phyloP scores from a whole-genome alignment of 805 yeast species.

The Yamadazyma tumulicola region DNA sequence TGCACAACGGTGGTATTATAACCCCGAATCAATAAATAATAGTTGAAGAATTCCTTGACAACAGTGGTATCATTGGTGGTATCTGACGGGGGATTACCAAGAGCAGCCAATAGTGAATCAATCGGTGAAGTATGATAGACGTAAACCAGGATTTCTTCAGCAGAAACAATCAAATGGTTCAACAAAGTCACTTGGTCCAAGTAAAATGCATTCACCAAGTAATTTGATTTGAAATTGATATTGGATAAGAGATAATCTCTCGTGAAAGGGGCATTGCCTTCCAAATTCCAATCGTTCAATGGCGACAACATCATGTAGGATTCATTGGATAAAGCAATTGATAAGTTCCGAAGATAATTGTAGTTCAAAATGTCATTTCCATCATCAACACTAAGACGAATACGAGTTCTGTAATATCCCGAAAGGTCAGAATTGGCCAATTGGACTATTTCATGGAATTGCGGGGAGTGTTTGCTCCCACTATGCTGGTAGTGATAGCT shows the following conservation, averaged over 20 bases:
- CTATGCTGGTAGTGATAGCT: conserved; percentile 3
- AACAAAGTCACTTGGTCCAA: conserved; percentile 20
- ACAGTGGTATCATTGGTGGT: background rate
- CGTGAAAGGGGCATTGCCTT: background rate
- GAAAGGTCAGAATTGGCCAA: conserved; percentile 1
- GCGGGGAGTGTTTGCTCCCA: conserved; percentile 1
- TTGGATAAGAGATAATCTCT: conserved; percentile 2
- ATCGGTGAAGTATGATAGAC: conserved; percentile 15
- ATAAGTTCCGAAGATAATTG: conserved; percentile 1
- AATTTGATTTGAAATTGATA: conserved; percentile 24
- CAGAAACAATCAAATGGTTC: conserved; percentile 28
- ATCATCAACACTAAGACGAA: conserved; percentile 1
- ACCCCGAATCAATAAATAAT: conserved; percentile 6
- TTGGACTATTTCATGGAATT: conserved; percentile 1
- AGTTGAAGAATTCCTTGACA: conserved; percentile 3
- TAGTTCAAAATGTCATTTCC: conserved; percentile 8
- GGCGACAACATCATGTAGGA: conserved; percentile 4
- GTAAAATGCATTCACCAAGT: conserved; percentile 20
- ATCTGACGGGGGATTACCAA: background rate
- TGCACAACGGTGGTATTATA: background rate
- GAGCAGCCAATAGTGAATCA: background rate
- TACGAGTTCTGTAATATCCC: conserved; percentile 2
- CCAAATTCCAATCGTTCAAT: conserved; percentile 6
- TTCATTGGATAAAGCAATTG: background rate
- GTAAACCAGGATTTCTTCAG: conserved; percentile 20